phyloP scores from a whole-genome alignment of 2,329 filamentous ascomycete genomes.

The Hymenoscyphus infarciens region DNA sequence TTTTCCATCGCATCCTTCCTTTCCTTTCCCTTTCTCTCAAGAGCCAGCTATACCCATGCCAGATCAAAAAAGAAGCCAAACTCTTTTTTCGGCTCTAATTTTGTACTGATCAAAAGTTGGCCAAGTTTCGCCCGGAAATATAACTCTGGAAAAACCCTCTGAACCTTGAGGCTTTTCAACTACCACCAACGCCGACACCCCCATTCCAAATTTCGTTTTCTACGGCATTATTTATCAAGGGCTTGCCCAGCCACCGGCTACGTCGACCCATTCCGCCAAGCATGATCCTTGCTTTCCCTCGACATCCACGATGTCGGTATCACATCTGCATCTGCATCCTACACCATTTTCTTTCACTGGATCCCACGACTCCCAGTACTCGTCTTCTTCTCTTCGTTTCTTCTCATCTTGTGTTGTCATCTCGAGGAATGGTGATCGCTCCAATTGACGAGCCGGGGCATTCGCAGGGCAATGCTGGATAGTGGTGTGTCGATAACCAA shows the following conservation, averaged over 20 bases:
- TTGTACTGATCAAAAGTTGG: neutral
- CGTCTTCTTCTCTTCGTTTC: constrained; percentile 84
- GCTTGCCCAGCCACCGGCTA: constrained; percentile 84
- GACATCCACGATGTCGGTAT: constrained; percentile 95
- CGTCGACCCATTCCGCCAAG: constrained; percentile 92
- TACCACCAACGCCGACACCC: constrained; percentile 2
- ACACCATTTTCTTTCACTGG: constrained; percentile 91
- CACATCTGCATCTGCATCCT: constrained; percentile 92
- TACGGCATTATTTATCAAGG: constrained; percentile 27
- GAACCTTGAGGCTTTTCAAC: neutral
- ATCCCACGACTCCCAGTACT: constrained; percentile 91
- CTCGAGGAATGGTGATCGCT: constrained; percentile 76
- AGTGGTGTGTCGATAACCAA: constrained; percentile 96
- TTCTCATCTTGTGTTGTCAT: constrained; percentile 76
- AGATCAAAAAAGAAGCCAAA: neutral
- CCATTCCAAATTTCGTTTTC: constrained; percentile 2
- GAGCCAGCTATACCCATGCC: neutral
- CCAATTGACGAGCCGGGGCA: constrained; percentile 81
- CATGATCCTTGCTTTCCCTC: constrained; percentile 97
- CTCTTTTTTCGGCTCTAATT: neutral
- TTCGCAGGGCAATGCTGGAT: constrained; percentile 98
- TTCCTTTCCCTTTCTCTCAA: neutral
- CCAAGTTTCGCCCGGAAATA: neutral
- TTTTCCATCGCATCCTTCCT: neutral
- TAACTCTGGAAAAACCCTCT: constrained; percentile 1